Conservation (phyloP, 2,329 filamentous ascomycete species). For the Paraconiothyrium sp. region DNA sequence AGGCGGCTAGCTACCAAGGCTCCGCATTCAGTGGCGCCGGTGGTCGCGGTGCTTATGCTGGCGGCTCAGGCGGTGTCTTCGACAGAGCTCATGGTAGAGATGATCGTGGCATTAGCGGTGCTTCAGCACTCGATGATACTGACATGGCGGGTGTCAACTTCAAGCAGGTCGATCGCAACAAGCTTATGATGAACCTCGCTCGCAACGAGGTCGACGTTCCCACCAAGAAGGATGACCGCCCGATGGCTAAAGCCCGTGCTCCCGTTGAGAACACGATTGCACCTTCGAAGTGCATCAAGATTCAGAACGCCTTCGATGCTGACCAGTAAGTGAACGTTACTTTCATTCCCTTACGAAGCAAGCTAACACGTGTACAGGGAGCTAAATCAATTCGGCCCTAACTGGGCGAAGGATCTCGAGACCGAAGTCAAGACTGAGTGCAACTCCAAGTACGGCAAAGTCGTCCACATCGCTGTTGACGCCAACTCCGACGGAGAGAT, state of each 20-base stretch:
- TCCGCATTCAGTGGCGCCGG: conserved; percentile 91
- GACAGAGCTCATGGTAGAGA: conserved; percentile 90
- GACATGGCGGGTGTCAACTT: conserved; percentile 99
- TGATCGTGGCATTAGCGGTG: conserved; percentile 86
- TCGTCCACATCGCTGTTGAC: conserved; percentile 96
- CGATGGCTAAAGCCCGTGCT: conserved; percentile 75
- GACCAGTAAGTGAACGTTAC: conserved; percentile 73
- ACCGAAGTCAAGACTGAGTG: conserved; percentile 93
- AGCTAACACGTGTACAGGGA: conserved; percentile 39
- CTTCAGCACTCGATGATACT: conserved; percentile 94
- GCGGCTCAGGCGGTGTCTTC: conserved; percentile 75
- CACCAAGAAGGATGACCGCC: conserved; percentile 31
- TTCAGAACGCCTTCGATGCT: conserved; percentile 96
- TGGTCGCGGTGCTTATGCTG: conserved; percentile 83
- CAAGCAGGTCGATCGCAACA: conserved; percentile 98
- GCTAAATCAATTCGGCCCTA: conserved; percentile 33
- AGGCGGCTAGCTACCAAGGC: conserved; percentile 74
- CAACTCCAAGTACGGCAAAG: conserved; percentile 93
- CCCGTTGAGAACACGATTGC: conserved; percentile 81
- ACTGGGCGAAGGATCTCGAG: conserved; percentile 92
- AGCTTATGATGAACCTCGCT: conserved; percentile 97
- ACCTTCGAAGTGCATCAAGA: conserved; percentile 90
- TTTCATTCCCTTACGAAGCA: not conserved
- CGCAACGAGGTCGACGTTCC: conserved; percentile 81
- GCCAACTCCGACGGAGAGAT: conserved; percentile 94